Conservation (phyloP, 306 rosid species). For the Castanopsis chinensis region DNA sequence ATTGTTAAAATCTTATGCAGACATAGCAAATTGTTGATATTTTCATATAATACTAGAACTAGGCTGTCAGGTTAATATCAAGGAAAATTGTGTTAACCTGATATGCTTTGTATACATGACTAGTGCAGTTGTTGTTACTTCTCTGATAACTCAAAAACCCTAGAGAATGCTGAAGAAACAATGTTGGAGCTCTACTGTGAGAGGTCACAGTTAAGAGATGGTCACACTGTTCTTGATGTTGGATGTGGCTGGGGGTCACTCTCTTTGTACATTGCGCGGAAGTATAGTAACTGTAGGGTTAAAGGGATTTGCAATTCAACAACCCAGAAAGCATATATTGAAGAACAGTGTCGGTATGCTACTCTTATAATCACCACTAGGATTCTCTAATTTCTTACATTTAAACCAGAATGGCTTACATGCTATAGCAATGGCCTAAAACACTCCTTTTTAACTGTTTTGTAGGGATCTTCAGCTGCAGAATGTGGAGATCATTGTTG, state of each 20-base stretch:
- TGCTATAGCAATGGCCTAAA: slow-evolving; percentile 11
- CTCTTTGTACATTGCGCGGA: slow-evolving; percentile 65
- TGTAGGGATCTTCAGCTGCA: slow-evolving; percentile 63
- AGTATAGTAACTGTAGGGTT: slow-evolving; percentile 62
- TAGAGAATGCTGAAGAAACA: slow-evolving; percentile 88
- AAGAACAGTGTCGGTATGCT: slow-evolving; percentile 56
- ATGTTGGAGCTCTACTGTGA: slow-evolving; percentile 71
- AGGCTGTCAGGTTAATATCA: too few relatives aligned
- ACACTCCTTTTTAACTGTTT: not conserved
- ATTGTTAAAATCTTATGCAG: too few relatives aligned
- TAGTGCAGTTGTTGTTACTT: slow-evolving; percentile 79
- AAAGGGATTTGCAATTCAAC: slow-evolving; percentile 88
- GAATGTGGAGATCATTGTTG: slow-evolving; percentile 71
- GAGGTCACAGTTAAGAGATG: slow-evolving; percentile 68
- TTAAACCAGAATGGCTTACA: not conserved
- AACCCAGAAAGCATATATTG: slow-evolving; percentile 73
- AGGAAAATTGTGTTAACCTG: not conserved
- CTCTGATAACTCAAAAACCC: slow-evolving; percentile 47
- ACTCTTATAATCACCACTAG: not conserved
- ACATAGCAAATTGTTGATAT: not conserved
- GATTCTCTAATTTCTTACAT: not conserved
- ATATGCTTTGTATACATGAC: not conserved
- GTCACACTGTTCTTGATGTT: slow-evolving; percentile 73
- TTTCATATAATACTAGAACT: not conserved
- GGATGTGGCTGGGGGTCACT: slow-evolving; percentile 99